Conservation (phyloP, 2,329 filamentous ascomycete species). For the Paracoccidioides lutzii region DNA sequence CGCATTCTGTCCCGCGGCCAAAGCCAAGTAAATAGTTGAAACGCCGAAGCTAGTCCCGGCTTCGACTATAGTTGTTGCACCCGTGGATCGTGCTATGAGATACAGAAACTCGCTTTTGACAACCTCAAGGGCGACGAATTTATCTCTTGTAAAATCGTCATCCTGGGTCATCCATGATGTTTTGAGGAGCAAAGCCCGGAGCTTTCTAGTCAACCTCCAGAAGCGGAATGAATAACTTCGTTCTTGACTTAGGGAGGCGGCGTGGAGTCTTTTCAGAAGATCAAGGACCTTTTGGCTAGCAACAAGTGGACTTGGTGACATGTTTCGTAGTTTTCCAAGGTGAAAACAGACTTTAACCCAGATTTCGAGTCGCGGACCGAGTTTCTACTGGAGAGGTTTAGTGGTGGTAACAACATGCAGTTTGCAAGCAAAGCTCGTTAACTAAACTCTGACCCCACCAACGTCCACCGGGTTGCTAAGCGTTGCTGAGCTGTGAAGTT, state of each 20-base stretch:
- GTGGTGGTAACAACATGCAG: too few relatives aligned
- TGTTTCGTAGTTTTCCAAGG: background rate
- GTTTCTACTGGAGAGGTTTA: background rate
- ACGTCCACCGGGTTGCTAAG: too few relatives aligned
- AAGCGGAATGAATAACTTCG: constrained; percentile 15
- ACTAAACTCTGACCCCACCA: background rate
- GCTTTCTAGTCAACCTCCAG: constrained; percentile 11
- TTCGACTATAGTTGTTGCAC: constrained; percentile 43
- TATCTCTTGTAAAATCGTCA: constrained; percentile 38
- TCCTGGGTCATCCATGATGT: constrained; percentile 8
- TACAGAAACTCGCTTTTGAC: constrained; percentile 48
- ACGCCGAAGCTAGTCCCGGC: constrained; percentile 51
- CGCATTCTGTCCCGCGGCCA: constrained; percentile 42
- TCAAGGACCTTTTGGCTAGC: constrained; percentile 12
- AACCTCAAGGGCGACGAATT: constrained; percentile 47
- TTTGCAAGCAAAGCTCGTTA: too few relatives aligned
- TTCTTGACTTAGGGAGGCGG: constrained; percentile 23
- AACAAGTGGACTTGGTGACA: constrained; percentile 8
- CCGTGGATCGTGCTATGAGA: constrained; percentile 37
- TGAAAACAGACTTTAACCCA: background rate
- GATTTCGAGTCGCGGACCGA: background rate
- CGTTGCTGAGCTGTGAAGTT: too few relatives aligned
- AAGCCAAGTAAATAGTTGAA: constrained; percentile 49
- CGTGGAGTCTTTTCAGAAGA: constrained; percentile 22
- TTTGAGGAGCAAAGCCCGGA: constrained; percentile 8